Evolutionary conservation across 139 green algal species (phyloP), one percentile per base, ranked within the genome.

Genomic region (Chlamydomonas sp.): DNA sequence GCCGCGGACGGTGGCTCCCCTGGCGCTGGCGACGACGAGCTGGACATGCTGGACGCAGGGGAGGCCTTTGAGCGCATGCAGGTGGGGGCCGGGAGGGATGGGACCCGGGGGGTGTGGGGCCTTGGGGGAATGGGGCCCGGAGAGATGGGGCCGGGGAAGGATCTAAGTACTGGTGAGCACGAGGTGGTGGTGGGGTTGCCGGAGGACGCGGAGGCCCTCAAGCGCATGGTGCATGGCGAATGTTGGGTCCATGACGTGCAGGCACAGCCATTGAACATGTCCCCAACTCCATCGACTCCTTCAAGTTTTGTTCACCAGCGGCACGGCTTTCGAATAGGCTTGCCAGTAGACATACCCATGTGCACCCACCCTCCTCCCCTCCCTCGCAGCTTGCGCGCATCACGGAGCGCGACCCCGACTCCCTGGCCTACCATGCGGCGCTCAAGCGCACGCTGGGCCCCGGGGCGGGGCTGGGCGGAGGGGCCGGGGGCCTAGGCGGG

Each of bases 1-100:
- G 31, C 31, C 31, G 31, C 31, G 31, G 31, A 49, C 31, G 31
- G 31, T 49, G 31, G 31, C 31, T 49, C 31, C 31, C 2, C 72
- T 4, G 72, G 14, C 16, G n/a, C 6, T 5, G 66, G 66, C 4
- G 49, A 76, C 78, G 89, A 89, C 0, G 88, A 92, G 17, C 84
- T 91, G 31, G 88, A 91, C 59, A 90, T 92, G 78, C 80, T 95
- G 71, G 93, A 97, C 85, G 90, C 92, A 0, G 79, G 58, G 10
- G 93, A 96, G 84, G 87, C 92, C 6, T 97, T 97, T 90, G 95
- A 96, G 72, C 84, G 80, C 15, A 91, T 96, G 91, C 85, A 95
- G 85, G 75, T 94, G 69, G 62, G 77, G 9, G 66, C 66, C 31
- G 31, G 31, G 31, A 49, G 31, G 31, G 31, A 49, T 49, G 31